These are phyloP conservation scores for Mycosphaerella arachidis DNA, from an alignment of 2,329 filamentous ascomycete species.

Conservation along the genomic window DNA sequence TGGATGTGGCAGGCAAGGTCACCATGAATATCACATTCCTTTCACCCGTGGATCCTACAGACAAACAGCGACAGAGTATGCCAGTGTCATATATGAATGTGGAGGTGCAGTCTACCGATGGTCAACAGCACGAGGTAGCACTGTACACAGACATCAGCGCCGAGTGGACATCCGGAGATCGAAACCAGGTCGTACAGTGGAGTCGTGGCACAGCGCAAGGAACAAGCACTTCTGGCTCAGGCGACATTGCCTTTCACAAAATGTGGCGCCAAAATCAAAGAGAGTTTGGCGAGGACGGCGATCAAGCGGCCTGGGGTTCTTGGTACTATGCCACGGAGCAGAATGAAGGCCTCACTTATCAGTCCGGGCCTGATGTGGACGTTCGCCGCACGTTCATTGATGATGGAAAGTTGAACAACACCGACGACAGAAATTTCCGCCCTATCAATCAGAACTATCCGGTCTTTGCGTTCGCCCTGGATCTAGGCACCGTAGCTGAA, in stretches of 20 bases:
- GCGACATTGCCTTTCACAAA: slow-evolving; percentile 57
- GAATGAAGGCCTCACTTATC: slow-evolving; percentile 39
- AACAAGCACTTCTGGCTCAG: slow-evolving; percentile 12
- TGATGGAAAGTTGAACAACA: slow-evolving; percentile 43
- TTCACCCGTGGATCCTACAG: slow-evolving; percentile 63
- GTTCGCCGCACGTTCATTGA: slow-evolving; percentile 46
- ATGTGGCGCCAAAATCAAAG: slow-evolving; percentile 46
- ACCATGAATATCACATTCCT: slow-evolving; percentile 65
- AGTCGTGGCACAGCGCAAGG: slow-evolving; percentile 44
- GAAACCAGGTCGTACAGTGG: slow-evolving; percentile 56
- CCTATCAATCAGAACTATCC: slow-evolving; percentile 48
- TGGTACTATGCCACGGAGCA: slow-evolving; percentile 50
- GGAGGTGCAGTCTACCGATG: slow-evolving; percentile 59
- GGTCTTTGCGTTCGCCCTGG: slow-evolving; percentile 49
- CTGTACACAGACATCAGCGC: slow-evolving; percentile 64
- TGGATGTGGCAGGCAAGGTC: slow-evolving; percentile 59
- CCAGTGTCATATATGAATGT: slow-evolving; percentile 67
- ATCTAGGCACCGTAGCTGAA: slow-evolving; percentile 44
- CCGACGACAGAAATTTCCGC: slow-evolving; percentile 48
- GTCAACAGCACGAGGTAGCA: slow-evolving; percentile 58
- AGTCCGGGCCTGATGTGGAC: slow-evolving; percentile 43
- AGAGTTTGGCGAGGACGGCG: slow-evolving; percentile 44
- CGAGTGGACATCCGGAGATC: slow-evolving; percentile 68
- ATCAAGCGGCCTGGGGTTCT: slow-evolving; percentile 51
- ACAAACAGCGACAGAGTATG: slow-evolving; percentile 63